Conservation (phyloP, 208 protist genomes). For the Crithidia acanthocephali region DNA sequence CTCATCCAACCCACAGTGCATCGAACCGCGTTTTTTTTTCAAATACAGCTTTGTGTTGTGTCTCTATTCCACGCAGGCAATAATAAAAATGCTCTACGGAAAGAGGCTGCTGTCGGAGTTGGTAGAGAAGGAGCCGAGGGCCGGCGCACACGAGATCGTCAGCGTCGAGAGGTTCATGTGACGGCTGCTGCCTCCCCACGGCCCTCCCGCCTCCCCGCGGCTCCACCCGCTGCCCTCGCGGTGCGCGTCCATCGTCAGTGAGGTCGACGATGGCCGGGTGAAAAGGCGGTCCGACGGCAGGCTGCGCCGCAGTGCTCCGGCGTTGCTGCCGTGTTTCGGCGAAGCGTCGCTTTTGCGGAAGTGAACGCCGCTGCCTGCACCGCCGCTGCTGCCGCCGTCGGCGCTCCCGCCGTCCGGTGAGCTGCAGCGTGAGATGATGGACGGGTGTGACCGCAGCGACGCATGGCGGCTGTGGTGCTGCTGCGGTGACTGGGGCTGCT, state of each 20-base stretch:
- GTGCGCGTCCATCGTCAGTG: neutral
- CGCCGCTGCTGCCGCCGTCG: neutral
- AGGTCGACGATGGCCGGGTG: slow-evolving; percentile 13
- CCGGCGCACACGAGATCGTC: slow-evolving; percentile 21
- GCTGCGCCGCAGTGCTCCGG: slow-evolving; percentile 1
- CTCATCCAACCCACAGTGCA: too few relatives aligned
- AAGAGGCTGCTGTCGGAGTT: slow-evolving; percentile 26
- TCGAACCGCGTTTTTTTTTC: too few relatives aligned
- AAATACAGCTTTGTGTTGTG: neutral
- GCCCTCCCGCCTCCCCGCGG: slow-evolving; percentile 7
- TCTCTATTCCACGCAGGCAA: neutral
- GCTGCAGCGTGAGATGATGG: slow-evolving; percentile 3
- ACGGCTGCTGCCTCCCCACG: slow-evolving; percentile 13
- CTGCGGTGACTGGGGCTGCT: neutral
- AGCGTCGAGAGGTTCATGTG: slow-evolving; percentile 20
- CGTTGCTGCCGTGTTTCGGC: slow-evolving; percentile 1
- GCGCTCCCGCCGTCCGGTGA: neutral
- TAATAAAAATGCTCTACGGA: neutral
- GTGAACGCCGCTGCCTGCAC: neutral
- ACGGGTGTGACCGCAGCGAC: slow-evolving; percentile 7
- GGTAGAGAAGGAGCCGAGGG: slow-evolving; percentile 18
- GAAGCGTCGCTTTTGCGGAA: neutral
- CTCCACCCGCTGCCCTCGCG: slow-evolving; percentile 20
- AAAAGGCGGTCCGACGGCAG: slow-evolving; percentile 16
- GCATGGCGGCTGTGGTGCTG: neutral